A percentile compares a stretch with the other conserved stretches of the same genome.
phyloP scores from a whole-genome alignment of 805 yeast species.

The Barnettozyma sucrosica region DNA sequence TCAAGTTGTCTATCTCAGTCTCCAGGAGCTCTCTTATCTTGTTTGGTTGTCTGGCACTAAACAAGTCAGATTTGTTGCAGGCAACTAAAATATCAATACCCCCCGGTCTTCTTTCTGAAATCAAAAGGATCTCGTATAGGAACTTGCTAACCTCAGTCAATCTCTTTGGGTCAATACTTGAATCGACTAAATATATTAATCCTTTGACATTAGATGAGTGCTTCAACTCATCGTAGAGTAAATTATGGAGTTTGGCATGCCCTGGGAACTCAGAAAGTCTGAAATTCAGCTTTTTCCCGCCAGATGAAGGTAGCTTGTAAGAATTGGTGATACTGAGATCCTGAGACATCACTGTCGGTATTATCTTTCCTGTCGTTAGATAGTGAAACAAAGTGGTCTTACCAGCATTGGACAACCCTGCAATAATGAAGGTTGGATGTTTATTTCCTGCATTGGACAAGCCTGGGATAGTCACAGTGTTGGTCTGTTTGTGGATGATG shows the following conservation, averaged over 20 bases:
- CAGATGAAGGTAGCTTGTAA: conserved; percentile 36
- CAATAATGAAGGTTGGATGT: conserved; percentile 53
- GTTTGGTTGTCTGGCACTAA: conserved; percentile 68
- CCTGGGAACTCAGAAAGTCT: conserved; percentile 83
- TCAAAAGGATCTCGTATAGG: conserved; percentile 51
- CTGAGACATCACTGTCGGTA: conserved; percentile 46
- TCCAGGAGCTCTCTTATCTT: conserved; percentile 59
- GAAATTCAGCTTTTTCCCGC: conserved; percentile 32
- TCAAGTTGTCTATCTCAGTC: conserved; percentile 51
- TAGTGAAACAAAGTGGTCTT: conserved; percentile 52
- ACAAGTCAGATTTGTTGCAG: conserved; percentile 80
- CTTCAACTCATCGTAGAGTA: conserved; percentile 44
- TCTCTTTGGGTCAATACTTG: conserved; percentile 47
- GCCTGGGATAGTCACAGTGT: conserved; percentile 14
- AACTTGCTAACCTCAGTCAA: conserved; percentile 52
- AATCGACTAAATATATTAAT: conserved; percentile 70
- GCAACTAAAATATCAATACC: conserved; percentile 75
- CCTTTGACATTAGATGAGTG: conserved; percentile 50
- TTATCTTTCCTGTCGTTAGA: conserved; percentile 25
- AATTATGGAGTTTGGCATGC: conserved; percentile 64
- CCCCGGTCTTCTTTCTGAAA: conserved; percentile 57
- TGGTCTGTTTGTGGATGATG: conserved; percentile 13
- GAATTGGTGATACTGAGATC: conserved; percentile 37
- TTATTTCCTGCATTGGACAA: conserved; percentile 18
- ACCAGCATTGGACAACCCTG: conserved; percentile 62